Evolutionary conservation across 2,329 filamentous ascomycete genomes (phyloP), one percentile per base, ranked within the genome.

Genomic region (Sporothrix curviconia): DNA sequence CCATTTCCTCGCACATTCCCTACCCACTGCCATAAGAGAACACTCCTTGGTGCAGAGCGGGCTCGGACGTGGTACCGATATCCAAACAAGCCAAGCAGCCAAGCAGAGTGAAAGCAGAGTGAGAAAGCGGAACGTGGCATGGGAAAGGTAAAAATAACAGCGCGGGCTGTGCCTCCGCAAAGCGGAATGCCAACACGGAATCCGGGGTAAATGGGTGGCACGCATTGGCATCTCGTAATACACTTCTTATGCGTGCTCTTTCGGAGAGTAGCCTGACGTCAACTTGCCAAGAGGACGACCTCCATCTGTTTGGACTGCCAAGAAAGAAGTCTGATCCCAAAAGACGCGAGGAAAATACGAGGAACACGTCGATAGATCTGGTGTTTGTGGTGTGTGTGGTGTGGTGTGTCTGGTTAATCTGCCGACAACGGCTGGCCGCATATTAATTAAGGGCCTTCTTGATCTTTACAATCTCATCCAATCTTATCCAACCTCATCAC

Each of bases 361-460:
- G n/a, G n/a, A 32, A 49, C 9, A 34, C 8, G 34, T 34, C 30
- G 15, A 15, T 36, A 22, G n/a, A 12, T 7, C 11, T 46, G 34
- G 17, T 22, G 17, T 9, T 7, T 22, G n/a, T 49, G 2, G 17
- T n/a, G 44, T 30, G 28, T 49, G 5, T 49, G 32, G 14, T 24
- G 30, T 42, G 19, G n/a, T 40, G 7, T 19, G 7, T 40, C 4
- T 40, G 4, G 17, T 49, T 14, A 14, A 5, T 49, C 11, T 28
- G 11, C 30, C 36, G 14, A 34, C 22, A n/a, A 24, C 19, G 30
- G 9, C 30, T 19, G 15, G 17, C 36, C 46, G 17, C 30, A 49
- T 49, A 49, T 49, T 49, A 36, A 49, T 49, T 24, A 49, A 49
- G 30, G 17, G 30, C n/a, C n/a, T n/a, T n/a, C n/a, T n/a, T n/a